Conservation (phyloP, 176 grass and related monocot species). For the Canna indica region DNA sequence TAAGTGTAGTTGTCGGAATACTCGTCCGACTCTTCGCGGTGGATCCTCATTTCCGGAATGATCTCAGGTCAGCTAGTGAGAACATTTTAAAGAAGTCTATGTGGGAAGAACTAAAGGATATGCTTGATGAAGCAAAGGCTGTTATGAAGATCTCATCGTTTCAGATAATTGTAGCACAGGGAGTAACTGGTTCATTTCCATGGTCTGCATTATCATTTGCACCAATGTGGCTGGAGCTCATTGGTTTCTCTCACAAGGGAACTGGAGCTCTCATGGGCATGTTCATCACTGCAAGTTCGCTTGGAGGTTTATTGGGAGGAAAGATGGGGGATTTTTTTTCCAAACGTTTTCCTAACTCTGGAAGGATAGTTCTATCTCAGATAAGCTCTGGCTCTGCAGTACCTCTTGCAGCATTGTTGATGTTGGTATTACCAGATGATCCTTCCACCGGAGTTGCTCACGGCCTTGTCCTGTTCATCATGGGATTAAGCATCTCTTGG, state of each 20-base stretch:
- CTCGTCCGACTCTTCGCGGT: slow-evolving; percentile 50
- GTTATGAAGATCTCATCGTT: slow-evolving; percentile 66
- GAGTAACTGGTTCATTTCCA: slow-evolving; percentile 76
- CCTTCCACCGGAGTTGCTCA: slow-evolving; percentile 35
- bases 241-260: slow-evolving; percentile 46
- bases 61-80: not conserved
- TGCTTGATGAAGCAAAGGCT: slow-evolving; percentile 45
- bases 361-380: slow-evolving; percentile 61
- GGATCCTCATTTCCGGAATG: slow-evolving; percentile 51
- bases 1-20: slow-evolving; percentile 44
- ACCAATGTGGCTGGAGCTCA: slow-evolving; percentile 79
- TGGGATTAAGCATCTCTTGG: slow-evolving; percentile 85
- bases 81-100: slow-evolving; percentile 22
- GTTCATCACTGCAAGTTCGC: slow-evolving; percentile 51
- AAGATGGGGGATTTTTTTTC: slow-evolving; percentile 69
- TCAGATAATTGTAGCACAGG: slow-evolving; percentile 90
- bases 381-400: slow-evolving; percentile 76
- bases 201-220: slow-evolving; percentile 71
- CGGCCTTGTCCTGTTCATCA: slow-evolving; percentile 68
- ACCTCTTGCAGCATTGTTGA: slow-evolving; percentile 56
- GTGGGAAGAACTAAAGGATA: slow-evolving; percentile 43
- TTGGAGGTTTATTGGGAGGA: slow-evolving; percentile 58
- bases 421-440: slow-evolving; percentile 54
- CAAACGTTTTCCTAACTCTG: slow-evolving; percentile 42
- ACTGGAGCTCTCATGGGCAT: slow-evolving; percentile 36